These are phyloP conservation scores for Amyloporia xantha DNA, from an alignment of 768 basidiomycete species.

Conservation along the genomic window DNA sequence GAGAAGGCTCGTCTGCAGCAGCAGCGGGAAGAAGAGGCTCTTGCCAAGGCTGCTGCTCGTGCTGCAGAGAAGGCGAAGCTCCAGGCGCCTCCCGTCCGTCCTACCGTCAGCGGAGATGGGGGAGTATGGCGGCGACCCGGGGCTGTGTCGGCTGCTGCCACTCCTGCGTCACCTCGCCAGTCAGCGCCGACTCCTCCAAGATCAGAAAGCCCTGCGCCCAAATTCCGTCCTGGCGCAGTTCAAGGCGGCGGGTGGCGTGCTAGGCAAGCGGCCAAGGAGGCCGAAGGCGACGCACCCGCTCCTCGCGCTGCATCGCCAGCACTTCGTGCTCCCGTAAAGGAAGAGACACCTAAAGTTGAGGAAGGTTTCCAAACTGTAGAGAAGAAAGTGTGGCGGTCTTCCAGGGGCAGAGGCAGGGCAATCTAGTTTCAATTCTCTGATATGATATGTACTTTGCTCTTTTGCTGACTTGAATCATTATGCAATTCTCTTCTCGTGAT, in stretches of 20 bases:
- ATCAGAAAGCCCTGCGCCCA: slow-evolving; percentile 45
- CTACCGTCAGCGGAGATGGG: slow-evolving; percentile 12
- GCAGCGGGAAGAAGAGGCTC: slow-evolving; percentile 67
- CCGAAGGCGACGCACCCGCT: slow-evolving; percentile 24
- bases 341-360: slow-evolving; percentile 45
- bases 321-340: slow-evolving; percentile 22
- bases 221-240: slow-evolving; percentile 38
- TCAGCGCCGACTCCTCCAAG: slow-evolving; percentile 34
- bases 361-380: slow-evolving; percentile 70
- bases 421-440: neutral
- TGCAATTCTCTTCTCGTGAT: neutral
- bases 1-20: slow-evolving; percentile 54
- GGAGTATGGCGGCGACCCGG: slow-evolving; percentile 23
- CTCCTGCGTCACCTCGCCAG: slow-evolving; percentile 16
- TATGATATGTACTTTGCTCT: neutral
- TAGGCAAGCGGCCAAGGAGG: slow-evolving; percentile 40
- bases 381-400: slow-evolving; percentile 32
- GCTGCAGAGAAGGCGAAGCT: slow-evolving; percentile 24
- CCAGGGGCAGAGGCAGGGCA: slow-evolving; percentile 2
- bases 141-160: slow-evolving; percentile 12
- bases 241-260: slow-evolving; percentile 53
- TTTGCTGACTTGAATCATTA: neutral
- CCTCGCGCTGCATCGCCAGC: slow-evolving; percentile 34
- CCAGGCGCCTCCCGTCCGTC: slow-evolving; percentile 9
- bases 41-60: slow-evolving; percentile 33